A percentile compares a stretch with the other conserved stretches of the same genome.
Conservation (phyloP, 306 rosid species). For the Cicer arietinum region DNA sequence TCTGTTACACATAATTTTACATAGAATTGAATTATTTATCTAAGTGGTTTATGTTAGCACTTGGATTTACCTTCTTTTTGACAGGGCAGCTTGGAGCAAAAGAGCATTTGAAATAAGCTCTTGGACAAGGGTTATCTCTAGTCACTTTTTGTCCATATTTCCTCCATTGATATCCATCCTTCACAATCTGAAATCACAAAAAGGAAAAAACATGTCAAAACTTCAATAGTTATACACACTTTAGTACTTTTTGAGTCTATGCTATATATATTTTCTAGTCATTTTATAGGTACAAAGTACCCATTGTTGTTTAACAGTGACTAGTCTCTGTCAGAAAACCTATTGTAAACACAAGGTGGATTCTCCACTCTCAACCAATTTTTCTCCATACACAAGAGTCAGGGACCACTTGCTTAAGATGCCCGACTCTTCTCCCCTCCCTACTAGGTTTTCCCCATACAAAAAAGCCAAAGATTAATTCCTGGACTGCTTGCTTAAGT, state of each 20-base stretch:
- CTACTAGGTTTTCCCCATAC: too few species aligned
- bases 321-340: too few species aligned
- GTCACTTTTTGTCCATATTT: conserved; percentile 99
- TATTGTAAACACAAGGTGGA: too few species aligned
- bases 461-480: too few species aligned
- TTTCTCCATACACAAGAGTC: too few species aligned
- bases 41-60: neutral
- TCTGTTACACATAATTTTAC: neutral
- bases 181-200: conserved; percentile 73
- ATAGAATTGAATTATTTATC: neutral
- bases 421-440: too few species aligned
- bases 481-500: too few species aligned
- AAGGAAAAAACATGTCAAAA: conserved; percentile 39
- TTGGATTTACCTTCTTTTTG: conserved; percentile 82
- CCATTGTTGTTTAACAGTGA: too few species aligned
- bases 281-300: too few species aligned
- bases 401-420: too few species aligned
- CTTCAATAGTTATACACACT: conserved; percentile 8
- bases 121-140: conserved; percentile 94
- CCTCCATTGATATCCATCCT: conserved; percentile 98
- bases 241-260: neutral
- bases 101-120: conserved; percentile 99
- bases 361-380: too few species aligned
- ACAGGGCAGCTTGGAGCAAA: conserved; percentile 97
- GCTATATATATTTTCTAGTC: too few species aligned